Percentiles rank a stretch among this genome's conserved stretches.
phyloP scores from a whole-genome alignment of 495 filamentous ascomycete genomes.

The Clavariopsis aquatica region DNA sequence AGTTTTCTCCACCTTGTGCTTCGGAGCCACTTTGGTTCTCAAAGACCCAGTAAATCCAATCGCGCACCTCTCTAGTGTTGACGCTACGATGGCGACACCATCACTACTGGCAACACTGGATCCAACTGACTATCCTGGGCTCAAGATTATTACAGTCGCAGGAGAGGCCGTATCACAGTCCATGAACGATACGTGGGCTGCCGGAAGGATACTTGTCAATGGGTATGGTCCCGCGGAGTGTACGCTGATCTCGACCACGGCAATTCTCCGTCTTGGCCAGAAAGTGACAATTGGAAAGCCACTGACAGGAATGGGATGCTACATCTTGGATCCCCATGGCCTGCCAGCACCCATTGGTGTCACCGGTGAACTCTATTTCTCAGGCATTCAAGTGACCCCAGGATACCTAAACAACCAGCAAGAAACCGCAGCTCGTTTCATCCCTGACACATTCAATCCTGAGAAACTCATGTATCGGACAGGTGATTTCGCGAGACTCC shows the following conservation, averaged over 20 bases:
- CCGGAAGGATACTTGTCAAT: conserved; percentile 38
- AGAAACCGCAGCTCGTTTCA: conserved; percentile 50
- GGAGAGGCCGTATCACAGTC: conserved; percentile 43
- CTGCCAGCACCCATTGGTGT: conserved; percentile 36
- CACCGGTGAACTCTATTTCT: conserved; percentile 45
- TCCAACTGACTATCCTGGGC: conserved; percentile 34
- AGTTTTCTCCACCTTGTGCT: conserved; percentile 45
- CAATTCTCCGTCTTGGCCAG: conserved; percentile 18
- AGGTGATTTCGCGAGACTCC: conserved; percentile 42
- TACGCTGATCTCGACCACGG: conserved; percentile 38
- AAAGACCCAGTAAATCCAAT: conserved; percentile 39
- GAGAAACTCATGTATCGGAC: conserved; percentile 46
- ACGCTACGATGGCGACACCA: conserved; percentile 43
- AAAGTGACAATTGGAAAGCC: conserved; percentile 42
- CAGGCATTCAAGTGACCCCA: conserved; percentile 43
- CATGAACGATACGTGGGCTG: conserved; percentile 39
- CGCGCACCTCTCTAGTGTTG: conserved; percentile 29
- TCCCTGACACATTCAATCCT: conserved; percentile 47
- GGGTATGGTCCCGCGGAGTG: conserved; percentile 48
- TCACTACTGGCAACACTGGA: conserved; percentile 35
- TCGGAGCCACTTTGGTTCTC: conserved; percentile 39
- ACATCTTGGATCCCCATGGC: conserved; percentile 37
- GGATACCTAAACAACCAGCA: conserved; percentile 48
- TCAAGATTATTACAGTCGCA: conserved; percentile 40
- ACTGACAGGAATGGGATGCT: conserved; percentile 40